These are phyloP conservation scores for Spathaspora girioi DNA, from an alignment of 805 yeast species.

Conservation along the genomic window DNA sequence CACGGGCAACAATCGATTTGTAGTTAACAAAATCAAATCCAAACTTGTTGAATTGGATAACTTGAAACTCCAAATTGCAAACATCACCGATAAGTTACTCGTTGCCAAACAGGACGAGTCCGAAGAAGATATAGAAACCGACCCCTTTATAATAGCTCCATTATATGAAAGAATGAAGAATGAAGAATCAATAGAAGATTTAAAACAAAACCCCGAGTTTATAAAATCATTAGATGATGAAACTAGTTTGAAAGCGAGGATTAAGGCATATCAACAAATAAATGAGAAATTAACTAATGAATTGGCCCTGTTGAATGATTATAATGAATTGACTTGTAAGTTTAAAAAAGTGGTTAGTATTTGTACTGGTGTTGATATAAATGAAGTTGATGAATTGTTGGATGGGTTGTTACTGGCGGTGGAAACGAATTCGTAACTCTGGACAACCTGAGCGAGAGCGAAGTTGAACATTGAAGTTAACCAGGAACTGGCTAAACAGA, in stretches of 20 bases:
- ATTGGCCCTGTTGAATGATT: conserved; percentile 47
- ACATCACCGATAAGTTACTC: conserved; percentile 34
- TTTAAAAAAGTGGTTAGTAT: conserved; percentile 85
- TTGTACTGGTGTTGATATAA: conserved; percentile 84
- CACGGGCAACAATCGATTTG: conserved; percentile 40
- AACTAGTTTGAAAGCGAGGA: conserved; percentile 64
- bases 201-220: conserved; percentile 21
- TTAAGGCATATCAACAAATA: conserved; percentile 74
- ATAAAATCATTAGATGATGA: conserved; percentile 40
- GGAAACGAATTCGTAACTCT: conserved; percentile 46
- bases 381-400: conserved; percentile 73
- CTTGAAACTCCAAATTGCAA: conserved; percentile 45
- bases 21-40: conserved; percentile 32
- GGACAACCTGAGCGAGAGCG: conserved; percentile 39
- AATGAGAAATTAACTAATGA: conserved; percentile 53
- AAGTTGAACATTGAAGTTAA: neutral
- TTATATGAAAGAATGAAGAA: conserved; percentile 50
- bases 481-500: no score
- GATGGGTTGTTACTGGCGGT: conserved; percentile 88
- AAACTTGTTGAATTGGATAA: conserved; percentile 43
- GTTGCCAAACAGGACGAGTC: conserved; percentile 42
- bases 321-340: conserved; percentile 47
- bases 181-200: conserved; percentile 21
- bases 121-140: conserved; percentile 78
- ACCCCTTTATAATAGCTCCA: conserved; percentile 74